Conservation (phyloP, 805 yeast genomes). For the Yamadazyma philogaea region DNA sequence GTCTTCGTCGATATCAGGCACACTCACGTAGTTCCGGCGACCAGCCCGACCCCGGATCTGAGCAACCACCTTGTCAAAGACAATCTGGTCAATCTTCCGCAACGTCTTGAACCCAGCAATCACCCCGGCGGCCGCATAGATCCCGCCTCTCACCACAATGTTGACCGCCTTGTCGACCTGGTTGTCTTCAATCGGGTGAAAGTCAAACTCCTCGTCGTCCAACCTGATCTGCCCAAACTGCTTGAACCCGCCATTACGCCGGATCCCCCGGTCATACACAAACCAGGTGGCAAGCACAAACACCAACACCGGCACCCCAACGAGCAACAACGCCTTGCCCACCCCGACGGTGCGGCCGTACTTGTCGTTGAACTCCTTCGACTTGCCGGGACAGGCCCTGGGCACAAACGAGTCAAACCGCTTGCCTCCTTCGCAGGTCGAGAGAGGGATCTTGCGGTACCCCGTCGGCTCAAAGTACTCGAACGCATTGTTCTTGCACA, state of each 20-base stretch:
- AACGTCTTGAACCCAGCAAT: constrained; percentile 34
- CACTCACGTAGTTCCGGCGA: constrained; percentile 38
- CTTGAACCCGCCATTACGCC: constrained; percentile 71
- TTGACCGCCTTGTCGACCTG: constrained; percentile 58
- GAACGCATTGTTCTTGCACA: constrained; percentile 56
- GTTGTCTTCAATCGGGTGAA: constrained; percentile 62
- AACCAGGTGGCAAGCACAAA: constrained; percentile 57
- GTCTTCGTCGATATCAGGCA: constrained; percentile 38
- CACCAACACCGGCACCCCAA: constrained; percentile 57
- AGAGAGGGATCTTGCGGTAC: constrained; percentile 78
- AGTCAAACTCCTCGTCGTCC: constrained; percentile 52
- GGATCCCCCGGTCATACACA: constrained; percentile 76
- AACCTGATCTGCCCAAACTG: constrained; percentile 84
- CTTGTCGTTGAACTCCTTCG: constrained; percentile 54
- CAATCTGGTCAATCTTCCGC: constrained; percentile 29
- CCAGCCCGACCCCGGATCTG: constrained; percentile 38
- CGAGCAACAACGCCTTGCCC: constrained; percentile 47
- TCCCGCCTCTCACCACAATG: constrained; percentile 54
- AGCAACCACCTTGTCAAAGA: constrained; percentile 30
- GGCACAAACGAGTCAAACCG: constrained; percentile 63
- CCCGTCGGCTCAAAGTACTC: constrained; percentile 91
- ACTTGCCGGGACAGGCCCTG: constrained; percentile 86
- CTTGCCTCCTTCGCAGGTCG: constrained; percentile 83
- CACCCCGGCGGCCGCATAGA: constrained; percentile 42
- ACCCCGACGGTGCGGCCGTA: constrained; percentile 57